Percentiles rank a stretch among this genome's conserved stretches.
These are phyloP conservation scores for Cutaneotrichosporon dermatis DNA, from an alignment of 1,284 basidiomycete species.

Conservation along the genomic window DNA sequence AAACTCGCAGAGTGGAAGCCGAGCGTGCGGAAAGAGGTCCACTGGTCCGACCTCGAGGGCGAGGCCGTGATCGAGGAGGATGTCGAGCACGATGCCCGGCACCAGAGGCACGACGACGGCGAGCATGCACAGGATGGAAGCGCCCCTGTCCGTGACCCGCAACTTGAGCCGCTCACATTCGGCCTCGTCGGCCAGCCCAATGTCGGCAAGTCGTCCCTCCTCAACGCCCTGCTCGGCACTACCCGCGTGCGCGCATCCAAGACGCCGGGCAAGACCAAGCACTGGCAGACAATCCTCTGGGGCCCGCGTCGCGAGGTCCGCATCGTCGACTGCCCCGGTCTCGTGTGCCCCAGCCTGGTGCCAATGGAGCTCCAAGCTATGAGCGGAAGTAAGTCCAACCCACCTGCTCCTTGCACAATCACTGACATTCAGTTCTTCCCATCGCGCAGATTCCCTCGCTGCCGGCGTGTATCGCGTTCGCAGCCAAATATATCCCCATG, in stretches of 20 bases:
- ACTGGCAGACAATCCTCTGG: slow-evolving; percentile 89
- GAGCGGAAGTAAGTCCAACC: slow-evolving; percentile 28
- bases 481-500: slow-evolving; percentile 66
- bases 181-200: slow-evolving; percentile 91
- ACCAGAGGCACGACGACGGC: slow-evolving; percentile 18
- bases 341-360: slow-evolving; percentile 73
- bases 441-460: slow-evolving; percentile 81
- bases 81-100: slow-evolving; percentile 22
- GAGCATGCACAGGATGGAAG: slow-evolving; percentile 24
- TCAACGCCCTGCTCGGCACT: slow-evolving; percentile 84
- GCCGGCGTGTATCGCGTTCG: slow-evolving; percentile 67
- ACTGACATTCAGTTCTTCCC: slow-evolving; percentile 61
- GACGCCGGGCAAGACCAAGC: slow-evolving; percentile 93
- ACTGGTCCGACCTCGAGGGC: slow-evolving; percentile 60
- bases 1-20: slow-evolving; percentile 65
- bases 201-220: slow-evolving; percentile 83
- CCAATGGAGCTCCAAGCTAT: slow-evolving; percentile 73
- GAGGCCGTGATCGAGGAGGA: slow-evolving; percentile 30
- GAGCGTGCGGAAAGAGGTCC: slow-evolving; percentile 58
- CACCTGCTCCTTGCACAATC: too few species aligned
- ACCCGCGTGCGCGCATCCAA: slow-evolving; percentile 76
- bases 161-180: slow-evolving; percentile 66
- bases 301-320: slow-evolving; percentile 62
- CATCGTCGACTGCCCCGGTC: slow-evolving; percentile 77
- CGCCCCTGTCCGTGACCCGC: slow-evolving; percentile 20